Evolutionary conservation across 2,329 filamentous ascomycete genomes (phyloP).

Genomic region (Hymenoscyphus repandus): DNA sequence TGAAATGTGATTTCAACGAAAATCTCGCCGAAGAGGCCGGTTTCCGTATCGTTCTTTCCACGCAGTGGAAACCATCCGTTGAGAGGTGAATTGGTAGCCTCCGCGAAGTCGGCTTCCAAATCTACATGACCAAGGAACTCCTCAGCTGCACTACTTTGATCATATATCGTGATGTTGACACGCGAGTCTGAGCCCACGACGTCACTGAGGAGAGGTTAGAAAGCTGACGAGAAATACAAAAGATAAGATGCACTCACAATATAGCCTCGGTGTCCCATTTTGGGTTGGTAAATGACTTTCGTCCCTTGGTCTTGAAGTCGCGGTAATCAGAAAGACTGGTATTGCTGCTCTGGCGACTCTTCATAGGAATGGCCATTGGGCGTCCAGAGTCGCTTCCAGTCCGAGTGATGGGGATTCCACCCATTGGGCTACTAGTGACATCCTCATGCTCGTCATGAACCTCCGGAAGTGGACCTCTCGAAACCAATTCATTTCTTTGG

Average conservation of each 20-base stretch:
- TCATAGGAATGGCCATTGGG: conserved; percentile 90
- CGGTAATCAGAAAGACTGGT: conserved; percentile 70
- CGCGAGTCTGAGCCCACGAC: conserved; percentile 88
- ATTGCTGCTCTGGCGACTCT: conserved; percentile 92
- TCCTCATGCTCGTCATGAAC: conserved; percentile 57
- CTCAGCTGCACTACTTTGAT: conserved; percentile 72
- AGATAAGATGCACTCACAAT: conserved; percentile 61
- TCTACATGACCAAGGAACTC: conserved; percentile 89
- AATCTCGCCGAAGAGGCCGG: conserved; percentile 75
- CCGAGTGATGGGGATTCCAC: conserved; percentile 58
- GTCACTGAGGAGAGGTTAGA: conserved; percentile 53
- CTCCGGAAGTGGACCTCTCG: conserved; percentile 68
- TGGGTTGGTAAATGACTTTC: conserved; percentile 67
- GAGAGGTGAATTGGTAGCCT: conserved; percentile 65
- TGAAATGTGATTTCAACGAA: conserved; percentile 84
- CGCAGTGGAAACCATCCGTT: conserved; percentile 82
- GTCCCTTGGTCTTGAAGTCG: conserved; percentile 51
- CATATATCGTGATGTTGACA: conserved; percentile 91
- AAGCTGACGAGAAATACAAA: no score
- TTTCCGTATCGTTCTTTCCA: conserved; percentile 71
- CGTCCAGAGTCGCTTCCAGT: conserved; percentile 77
- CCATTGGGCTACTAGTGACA: conserved; percentile 45
- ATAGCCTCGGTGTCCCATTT: conserved; percentile 94
- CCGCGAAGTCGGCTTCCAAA: conserved; percentile 61
- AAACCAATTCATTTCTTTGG: conserved; percentile 94